These are phyloP conservation scores for Spergularia azorica DNA, from an alignment of 179 eudicot species.

Conservation along the genomic window DNA sequence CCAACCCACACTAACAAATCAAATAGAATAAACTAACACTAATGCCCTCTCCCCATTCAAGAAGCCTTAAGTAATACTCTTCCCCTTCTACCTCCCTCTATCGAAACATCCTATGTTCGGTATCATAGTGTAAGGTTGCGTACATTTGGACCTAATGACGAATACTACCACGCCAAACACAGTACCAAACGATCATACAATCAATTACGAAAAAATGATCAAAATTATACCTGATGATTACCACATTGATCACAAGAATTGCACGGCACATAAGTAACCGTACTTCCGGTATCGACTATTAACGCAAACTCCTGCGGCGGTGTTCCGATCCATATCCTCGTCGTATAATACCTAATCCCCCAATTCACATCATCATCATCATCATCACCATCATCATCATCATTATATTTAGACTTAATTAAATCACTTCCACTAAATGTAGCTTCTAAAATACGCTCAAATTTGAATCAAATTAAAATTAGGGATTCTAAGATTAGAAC, in stretches of 20 bases:
- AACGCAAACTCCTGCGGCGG: slow-evolving; percentile 85
- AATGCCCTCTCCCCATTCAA: not conserved
- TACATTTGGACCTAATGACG: not conserved
- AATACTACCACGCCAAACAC: not conserved
- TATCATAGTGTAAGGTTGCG: not conserved
- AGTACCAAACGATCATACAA: not conserved
- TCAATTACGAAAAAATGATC: not conserved
- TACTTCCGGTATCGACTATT: slow-evolving; percentile 86
- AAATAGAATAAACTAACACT: not conserved
- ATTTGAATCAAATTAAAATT: too few species aligned
- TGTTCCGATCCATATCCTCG: slow-evolving; percentile 80
- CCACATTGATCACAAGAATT: slow-evolving; percentile 88
- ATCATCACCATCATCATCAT: too few species aligned
- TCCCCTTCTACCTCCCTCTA: not conserved
- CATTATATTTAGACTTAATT: too few species aligned
- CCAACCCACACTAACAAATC: not conserved
- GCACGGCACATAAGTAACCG: slow-evolving; percentile 94
- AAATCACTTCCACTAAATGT: too few species aligned
- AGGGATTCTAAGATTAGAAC: too few species aligned
- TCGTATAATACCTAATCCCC: slow-evolving; percentile 66
- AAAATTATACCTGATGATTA: slow-evolving; percentile 66
- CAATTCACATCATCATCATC: slow-evolving; percentile 13
- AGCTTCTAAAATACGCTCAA: too few species aligned
- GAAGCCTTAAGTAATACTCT: not conserved
- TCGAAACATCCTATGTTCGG: not conserved